phyloP scores from a whole-genome alignment of 2,329 filamentous ascomycete genomes.

The Fusarium haematococcum region DNA sequence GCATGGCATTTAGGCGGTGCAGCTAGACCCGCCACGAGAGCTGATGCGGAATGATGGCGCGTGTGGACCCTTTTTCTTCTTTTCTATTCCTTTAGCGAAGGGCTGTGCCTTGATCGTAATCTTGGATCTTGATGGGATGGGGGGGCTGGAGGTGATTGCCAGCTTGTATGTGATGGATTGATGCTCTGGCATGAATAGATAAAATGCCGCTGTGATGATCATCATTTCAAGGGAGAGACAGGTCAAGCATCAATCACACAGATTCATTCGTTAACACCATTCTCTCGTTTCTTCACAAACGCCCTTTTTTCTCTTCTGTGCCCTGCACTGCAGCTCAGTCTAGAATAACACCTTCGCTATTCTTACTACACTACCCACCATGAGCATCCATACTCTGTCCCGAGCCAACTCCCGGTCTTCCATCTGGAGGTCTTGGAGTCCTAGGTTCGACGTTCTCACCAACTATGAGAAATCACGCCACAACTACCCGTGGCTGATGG shows the following conservation, averaged over 20 bases:
- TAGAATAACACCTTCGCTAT: constrained; percentile 2
- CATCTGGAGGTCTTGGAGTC: constrained; percentile 47
- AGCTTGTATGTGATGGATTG: neutral
- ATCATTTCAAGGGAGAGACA: neutral
- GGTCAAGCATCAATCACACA: neutral
- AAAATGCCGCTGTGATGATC: constrained; percentile 3
- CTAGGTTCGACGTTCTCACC: constrained; percentile 30
- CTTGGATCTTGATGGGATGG: neutral
- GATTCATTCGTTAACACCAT: constrained; percentile 12
- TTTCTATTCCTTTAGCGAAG: neutral
- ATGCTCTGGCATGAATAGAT: neutral
- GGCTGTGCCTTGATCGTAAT: neutral
- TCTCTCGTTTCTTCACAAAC: neutral
- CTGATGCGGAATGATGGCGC: neutral
- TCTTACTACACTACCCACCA: constrained; percentile 1
- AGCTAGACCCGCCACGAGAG: neutral
- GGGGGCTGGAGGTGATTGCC: neutral
- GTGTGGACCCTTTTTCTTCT: neutral
- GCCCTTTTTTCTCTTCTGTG: neutral
- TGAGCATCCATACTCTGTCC: constrained; percentile 28
- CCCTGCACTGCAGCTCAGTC: neutral
- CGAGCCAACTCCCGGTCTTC: constrained; percentile 42
- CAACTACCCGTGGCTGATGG: constrained; percentile 46
- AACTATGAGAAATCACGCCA: constrained; percentile 46
- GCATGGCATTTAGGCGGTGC: constrained; percentile 15